A percentile compares a stretch with the other conserved stretches of the same genome.
These are phyloP conservation scores for Jacaranda mimosifolia DNA, from an alignment of 257 asterid genomes.

Conservation along the genomic window DNA sequence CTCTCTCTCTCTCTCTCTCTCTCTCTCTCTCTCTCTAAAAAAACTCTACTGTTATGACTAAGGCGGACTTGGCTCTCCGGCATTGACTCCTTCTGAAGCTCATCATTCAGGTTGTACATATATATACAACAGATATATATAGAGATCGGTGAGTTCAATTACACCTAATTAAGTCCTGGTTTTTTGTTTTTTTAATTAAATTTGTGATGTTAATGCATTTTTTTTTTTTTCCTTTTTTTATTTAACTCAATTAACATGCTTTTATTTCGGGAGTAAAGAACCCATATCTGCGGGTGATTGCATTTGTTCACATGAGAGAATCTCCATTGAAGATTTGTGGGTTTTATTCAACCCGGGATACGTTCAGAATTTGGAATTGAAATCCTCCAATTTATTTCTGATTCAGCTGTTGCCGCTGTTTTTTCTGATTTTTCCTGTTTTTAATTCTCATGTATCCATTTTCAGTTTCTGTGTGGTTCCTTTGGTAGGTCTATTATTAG, in stretches of 20 bases:
- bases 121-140: conserved; percentile 27
- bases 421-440: conserved; percentile 30
- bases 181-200: conserved; percentile 22
- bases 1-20: conserved; percentile 36
- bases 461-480: conserved; percentile 18
- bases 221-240: not conserved
- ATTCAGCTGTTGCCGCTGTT: conserved; percentile 34
- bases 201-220: conserved; percentile 10
- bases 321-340: conserved; percentile 44
- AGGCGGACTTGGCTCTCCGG: conserved; percentile 67
- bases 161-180: conserved; percentile 33
- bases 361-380: conserved; percentile 52
- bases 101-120: conserved; percentile 44
- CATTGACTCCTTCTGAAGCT: conserved; percentile 60
- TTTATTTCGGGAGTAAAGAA: conserved; percentile 40
- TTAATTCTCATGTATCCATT: conserved; percentile 31
- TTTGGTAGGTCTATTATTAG: conserved; percentile 35
- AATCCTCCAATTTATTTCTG: conserved; percentile 49
- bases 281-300: conserved; percentile 49
- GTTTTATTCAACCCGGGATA: conserved; percentile 42
- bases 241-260: conserved; percentile 36
- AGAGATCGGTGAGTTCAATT: conserved; percentile 63
- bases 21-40: conserved; percentile 29
- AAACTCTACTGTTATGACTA: conserved; percentile 44
- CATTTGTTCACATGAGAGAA: conserved; percentile 49